Evolutionary conservation across 495 filamentous ascomycete genomes (phyloP), one percentile per base, ranked within the genome.

Genomic region (Rhypophila decipiens): DNA sequence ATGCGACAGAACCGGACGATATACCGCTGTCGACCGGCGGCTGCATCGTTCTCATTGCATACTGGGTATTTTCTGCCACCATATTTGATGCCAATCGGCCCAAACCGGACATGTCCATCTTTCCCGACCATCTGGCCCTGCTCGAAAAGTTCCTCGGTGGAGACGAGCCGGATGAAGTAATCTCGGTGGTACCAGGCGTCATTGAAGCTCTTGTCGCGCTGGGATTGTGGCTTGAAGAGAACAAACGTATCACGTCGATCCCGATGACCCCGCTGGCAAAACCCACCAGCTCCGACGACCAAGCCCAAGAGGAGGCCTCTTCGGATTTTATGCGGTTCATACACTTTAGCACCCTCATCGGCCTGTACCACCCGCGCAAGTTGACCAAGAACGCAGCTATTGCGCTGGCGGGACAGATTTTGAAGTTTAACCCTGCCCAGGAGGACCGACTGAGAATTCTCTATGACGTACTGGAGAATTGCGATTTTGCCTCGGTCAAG

Each of bases 391-490:
- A 83, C 57, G 76, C 84, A 0, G 83, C 91, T 2, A 87, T 90
- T 42, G 70, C 74, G 24, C 82, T 96, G 9, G 84, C 90, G 12
- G 78, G 82, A 1, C 71, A 69, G 2, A 66, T 95, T 29, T 73
- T 97, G 1, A 87, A 89, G 63, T 76, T 78, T 18, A 82, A 96
- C 56, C 88, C 90, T 1, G 78, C 81, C 1, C 77, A 85, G 36
- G 63, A 77, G 1, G 74, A 79, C 23, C 77, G 89, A 1, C 76
- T 94, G 34, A 77, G 82, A 4, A 85, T 95, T 47, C 84, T 97
- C 10, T 76, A 80, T 36, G 83, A 87, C 39, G 83, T 91, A 3
- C 72, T 97, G 22, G 84, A 93, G 63, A 79, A 95, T 51, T 86
- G 84, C 53, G 82, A 84, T 5, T 87, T 81, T 58, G 77, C 86